Base-by-base conservation (phyloP, 495 filamentous ascomycete genomes). In the Lasiosphaeris hirsuta region DNA sequence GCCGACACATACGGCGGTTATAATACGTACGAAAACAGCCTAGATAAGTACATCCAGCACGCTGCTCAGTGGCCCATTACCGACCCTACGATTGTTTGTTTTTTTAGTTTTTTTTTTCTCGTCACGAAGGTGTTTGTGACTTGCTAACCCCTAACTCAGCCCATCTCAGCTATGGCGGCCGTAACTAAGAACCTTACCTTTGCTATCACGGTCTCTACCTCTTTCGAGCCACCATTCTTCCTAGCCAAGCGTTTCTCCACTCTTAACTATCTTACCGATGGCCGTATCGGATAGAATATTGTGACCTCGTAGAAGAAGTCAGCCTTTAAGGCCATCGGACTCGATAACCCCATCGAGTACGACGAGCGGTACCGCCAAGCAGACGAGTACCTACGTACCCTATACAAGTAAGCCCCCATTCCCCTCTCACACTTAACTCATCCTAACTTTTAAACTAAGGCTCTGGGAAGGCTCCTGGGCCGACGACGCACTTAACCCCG, bases 381-480 rank as follows among this genome's bases (percentile, higher is more conserved):
- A 0, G 82, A 87, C 39, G 84, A 87, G 64, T 86, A 83, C 54
- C 67, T 86, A 17, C 65, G 73, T 3, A 78, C 86, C 0, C 56
- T 84, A 1, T 86, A 84, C 63, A 75, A 75, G 71, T 71, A 79
- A 76, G 79, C 56, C 11, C 23, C 11, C 17, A 19, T 36, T 11
- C 17, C 19, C 7, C 42, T 13, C 38, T 18, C 43, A 54, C 5
- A 43, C 15, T 54, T 7, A 54, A 14, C 19, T 39, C 56, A 19
- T 60, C 10, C 14, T 40, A 9, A 46, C 45, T 34, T 10, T 10
- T n/a, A n/a, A 30, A 3, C 2, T 5, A 30, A 77, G 81, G 58
- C 76, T 86, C 0, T 86, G 82, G 83, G 81, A 88, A 68, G 72
- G 75, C 17, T 85, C 82, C 14, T 87, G 84, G 82, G 71, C 77